These are phyloP conservation scores for Blastobotrys petasosporus DNA, from an alignment of 1,139 yeast species.

Conservation along the genomic window DNA sequence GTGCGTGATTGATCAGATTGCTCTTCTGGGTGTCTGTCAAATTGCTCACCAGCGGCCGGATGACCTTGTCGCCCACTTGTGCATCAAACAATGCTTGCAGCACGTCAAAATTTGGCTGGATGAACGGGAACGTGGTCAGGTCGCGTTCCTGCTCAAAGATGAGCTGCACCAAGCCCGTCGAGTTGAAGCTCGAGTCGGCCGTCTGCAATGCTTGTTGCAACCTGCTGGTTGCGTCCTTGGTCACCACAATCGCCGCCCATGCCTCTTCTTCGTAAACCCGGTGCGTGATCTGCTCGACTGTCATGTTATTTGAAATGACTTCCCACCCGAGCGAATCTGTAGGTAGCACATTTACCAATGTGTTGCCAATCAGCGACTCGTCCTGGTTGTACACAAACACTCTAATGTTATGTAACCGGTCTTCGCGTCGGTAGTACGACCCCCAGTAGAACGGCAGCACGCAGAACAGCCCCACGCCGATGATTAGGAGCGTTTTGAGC, in stretches of 20 bases:
- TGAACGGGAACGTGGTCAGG: constrained; percentile 39
- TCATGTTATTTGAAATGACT: constrained; percentile 25
- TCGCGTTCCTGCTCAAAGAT: constrained; percentile 54
- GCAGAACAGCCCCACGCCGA: constrained; percentile 15
- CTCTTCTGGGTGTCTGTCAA: constrained; percentile 9
- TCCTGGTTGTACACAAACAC: constrained; percentile 48
- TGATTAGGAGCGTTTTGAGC: constrained; percentile 1
- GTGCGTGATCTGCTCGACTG: constrained; percentile 15
- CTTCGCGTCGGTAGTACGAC: constrained; percentile 41
- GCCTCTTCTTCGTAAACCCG: constrained; percentile 18
- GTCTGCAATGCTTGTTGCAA: constrained; percentile 16
- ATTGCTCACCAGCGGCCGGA: constrained; percentile 15
- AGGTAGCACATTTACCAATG: constrained; percentile 27
- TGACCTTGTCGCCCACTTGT: constrained; percentile 10
- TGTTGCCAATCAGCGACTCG: constrained; percentile 36
- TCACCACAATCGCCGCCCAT: constrained; percentile 24
- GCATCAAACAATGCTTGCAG: constrained; percentile 27
- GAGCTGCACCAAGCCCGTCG: constrained; percentile 32
- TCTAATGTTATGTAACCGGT: constrained; percentile 39
- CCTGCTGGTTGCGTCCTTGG: constrained; percentile 22
- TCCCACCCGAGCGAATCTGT: constrained; percentile 27
- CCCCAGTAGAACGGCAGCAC: constrained; percentile 59
- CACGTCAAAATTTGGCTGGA: constrained; percentile 37
- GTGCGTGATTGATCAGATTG: constrained; percentile 8
- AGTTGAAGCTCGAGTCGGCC: constrained; percentile 13